A percentile compares a stretch with the other conserved stretches of the same genome.
phyloP scores from a whole-genome alignment of 2,329 filamentous ascomycete species.

The Aspergillus neoniger region DNA sequence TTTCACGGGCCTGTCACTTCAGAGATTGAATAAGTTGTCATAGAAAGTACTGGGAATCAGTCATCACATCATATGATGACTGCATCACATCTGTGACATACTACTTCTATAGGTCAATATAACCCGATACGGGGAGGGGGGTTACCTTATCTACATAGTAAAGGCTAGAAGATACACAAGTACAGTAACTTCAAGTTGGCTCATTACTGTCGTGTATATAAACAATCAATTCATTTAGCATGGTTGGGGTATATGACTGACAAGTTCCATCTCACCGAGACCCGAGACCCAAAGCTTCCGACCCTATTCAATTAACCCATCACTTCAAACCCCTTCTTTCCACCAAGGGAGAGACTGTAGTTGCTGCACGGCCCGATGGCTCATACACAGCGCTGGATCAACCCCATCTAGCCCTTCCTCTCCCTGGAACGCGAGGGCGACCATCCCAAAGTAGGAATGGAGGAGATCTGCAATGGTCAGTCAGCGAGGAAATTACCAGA shows the following conservation, averaged over 20 bases:
- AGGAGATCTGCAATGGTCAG: constrained; percentile 62
- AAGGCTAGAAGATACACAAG: background rate
- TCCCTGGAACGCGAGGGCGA: constrained; percentile 72
- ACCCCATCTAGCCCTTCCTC: constrained; percentile 69
- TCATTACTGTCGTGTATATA: background rate
- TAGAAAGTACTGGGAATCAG: background rate
- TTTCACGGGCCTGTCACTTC: background rate
- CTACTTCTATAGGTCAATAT: background rate
- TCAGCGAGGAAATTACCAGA: background rate
- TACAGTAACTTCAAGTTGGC: background rate
- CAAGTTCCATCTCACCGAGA: background rate
- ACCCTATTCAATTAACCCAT: background rate
- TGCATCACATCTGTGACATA: background rate
- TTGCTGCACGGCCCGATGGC: constrained; percentile 49
- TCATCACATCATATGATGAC: constrained; percentile 8
- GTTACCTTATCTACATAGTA: background rate
- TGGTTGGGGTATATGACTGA: constrained; percentile 10
- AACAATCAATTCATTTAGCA: background rate
- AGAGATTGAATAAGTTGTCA: background rate
- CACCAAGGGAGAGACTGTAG: constrained; percentile 46
- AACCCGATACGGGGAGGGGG: background rate
- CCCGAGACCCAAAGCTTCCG: background rate
- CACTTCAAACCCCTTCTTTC: constrained; percentile 18
- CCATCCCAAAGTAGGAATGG: constrained; percentile 85
- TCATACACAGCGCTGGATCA: constrained; percentile 76